These are phyloP conservation scores for Colletotrichum navitas DNA, from an alignment of 2,329 filamentous ascomycete species.

Conservation along the genomic window DNA sequence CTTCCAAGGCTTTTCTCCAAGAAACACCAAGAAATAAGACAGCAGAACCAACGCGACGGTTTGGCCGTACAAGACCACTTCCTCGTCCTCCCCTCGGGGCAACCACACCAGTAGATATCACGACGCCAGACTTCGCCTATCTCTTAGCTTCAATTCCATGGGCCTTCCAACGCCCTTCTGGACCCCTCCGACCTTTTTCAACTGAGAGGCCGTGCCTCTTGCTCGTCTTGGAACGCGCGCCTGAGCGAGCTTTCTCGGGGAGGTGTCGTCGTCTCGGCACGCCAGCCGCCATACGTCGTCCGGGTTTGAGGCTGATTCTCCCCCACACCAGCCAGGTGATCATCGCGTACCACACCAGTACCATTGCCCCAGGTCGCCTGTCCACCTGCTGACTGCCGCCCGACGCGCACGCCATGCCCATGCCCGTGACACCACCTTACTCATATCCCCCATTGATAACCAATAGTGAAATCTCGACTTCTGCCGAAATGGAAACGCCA, in stretches of 20 bases:
- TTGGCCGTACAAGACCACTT: neutral
- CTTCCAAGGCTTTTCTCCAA: constrained; percentile 1
- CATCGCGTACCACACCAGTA: constrained; percentile 20
- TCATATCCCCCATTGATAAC: neutral
- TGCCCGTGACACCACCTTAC: constrained; percentile 11
- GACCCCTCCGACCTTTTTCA: constrained; percentile 21
- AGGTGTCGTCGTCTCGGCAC: constrained; percentile 39
- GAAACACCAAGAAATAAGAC: constrained; percentile 3
- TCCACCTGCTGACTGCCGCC: constrained; percentile 27
- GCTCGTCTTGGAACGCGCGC: constrained; percentile 2
- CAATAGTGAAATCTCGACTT: neutral
- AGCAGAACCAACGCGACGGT: constrained; percentile 13
- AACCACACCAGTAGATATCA: constrained; percentile 10
- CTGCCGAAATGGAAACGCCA: neutral
- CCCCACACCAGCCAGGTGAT: constrained; percentile 26
- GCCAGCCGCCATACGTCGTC: constrained; percentile 23
- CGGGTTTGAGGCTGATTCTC: constrained; percentile 26
- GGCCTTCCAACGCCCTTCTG: constrained; percentile 7
- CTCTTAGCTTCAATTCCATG: constrained; percentile 28
- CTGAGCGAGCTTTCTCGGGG: constrained; percentile 32
- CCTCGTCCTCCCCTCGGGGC: neutral
- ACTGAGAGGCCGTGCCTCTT: constrained; percentile 6
- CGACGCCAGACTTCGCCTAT: constrained; percentile 28
- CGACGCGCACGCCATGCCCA: constrained; percentile 26
- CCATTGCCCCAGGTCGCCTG: constrained; percentile 5